Percentiles rank a stretch among this genome's conserved stretches.
Conservation (phyloP, 179 eudicot genomes). For the Vitellaria paradoxa region DNA sequence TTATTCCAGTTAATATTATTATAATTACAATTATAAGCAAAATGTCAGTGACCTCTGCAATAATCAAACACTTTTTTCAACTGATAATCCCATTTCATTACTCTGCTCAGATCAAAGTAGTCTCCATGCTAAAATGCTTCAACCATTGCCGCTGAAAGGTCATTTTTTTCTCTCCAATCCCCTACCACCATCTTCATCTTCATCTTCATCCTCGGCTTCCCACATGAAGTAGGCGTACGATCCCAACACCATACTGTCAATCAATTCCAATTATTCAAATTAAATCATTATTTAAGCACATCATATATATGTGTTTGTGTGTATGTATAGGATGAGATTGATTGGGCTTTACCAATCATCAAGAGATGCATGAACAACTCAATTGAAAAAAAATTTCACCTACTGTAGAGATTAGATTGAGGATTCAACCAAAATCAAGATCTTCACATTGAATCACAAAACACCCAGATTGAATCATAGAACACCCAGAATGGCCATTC, state of each 20-base stretch:
- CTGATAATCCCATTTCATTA: neutral
- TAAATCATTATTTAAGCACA: neutral
- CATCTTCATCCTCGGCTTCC: constrained; percentile 52
- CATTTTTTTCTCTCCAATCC: constrained; percentile 17
- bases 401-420: no score
- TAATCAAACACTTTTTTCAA: neutral
- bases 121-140: constrained; percentile 20
- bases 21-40: no score
- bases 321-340: neutral
- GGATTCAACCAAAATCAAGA: no score
- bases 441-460: no score
- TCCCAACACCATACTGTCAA: constrained; percentile 35
- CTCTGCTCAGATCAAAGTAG: neutral
- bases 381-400: no score
- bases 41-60: no score
- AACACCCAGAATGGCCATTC: no score
- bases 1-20: no score
- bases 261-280: neutral
- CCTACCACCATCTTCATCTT: constrained; percentile 41
- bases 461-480: no score
- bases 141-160: constrained; percentile 24
- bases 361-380: constrained; percentile 61
- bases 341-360: constrained; percentile 48
- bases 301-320: neutral
- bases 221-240: constrained; percentile 43